phyloP scores from a whole-genome alignment of 169 alveolate genomes.

The Nephromyces sp. region DNA sequence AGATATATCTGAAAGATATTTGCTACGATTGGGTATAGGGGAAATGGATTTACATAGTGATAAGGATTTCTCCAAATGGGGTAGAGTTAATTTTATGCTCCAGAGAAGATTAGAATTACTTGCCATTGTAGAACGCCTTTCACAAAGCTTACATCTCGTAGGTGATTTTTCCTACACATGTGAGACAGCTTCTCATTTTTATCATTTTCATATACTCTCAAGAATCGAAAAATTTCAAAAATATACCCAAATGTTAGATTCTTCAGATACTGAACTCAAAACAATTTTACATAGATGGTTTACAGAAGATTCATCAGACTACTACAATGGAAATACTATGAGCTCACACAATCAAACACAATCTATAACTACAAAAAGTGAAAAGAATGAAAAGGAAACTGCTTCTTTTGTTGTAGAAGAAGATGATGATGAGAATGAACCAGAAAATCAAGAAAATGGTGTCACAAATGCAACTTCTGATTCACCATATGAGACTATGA shows the following conservation, averaged over 20 bases:
- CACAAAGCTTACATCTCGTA: not conserved
- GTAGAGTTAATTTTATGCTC: conserved; percentile 72
- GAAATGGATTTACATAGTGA: conserved; percentile 62
- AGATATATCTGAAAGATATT: conserved; percentile 76
- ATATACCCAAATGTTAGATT: too few relatives aligned
- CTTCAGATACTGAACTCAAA: too few relatives aligned
- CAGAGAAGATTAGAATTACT: conserved; percentile 26
- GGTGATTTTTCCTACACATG: conserved; percentile 34
- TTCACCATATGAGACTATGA: not conserved
- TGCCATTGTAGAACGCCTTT: conserved; percentile 16
- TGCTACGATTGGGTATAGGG: conserved; percentile 82
- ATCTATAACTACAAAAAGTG: not conserved
- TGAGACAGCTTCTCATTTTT: conserved; percentile 33
- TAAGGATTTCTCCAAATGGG: conserved; percentile 66
- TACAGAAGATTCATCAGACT: not conserved
- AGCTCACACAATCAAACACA: not conserved
- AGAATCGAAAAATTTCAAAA: conserved; percentile 8
- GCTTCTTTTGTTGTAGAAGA: conserved; percentile 20
- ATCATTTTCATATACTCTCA: conserved; percentile 11
- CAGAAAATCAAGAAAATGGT: too few relatives aligned
- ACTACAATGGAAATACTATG: not conserved
- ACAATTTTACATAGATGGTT: too few relatives aligned
- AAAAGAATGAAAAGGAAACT: not conserved
- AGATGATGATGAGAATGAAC: conserved; percentile 17
- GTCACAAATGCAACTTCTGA: not conserved